Evolutionary conservation across 2,329 filamentous ascomycete species (phyloP).

Genomic region (Alternaria triticina): DNA sequence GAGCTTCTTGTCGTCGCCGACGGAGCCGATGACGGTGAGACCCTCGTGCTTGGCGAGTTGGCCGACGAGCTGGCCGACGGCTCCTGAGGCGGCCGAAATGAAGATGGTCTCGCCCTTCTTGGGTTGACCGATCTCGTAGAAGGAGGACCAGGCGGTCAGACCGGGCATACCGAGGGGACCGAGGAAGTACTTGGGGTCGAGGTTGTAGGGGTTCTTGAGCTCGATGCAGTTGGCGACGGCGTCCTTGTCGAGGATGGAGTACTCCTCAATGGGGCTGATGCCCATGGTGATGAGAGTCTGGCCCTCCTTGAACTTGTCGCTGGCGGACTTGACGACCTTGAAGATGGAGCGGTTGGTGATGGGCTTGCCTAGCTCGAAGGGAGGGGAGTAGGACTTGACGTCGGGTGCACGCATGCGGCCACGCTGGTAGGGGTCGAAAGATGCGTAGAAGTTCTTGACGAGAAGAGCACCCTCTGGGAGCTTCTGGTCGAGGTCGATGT

Average conservation of each 20-base stretch:
- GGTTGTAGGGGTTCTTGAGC: slow-evolving; percentile 71
- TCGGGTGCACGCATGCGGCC: slow-evolving; percentile 74
- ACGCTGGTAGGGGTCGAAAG: slow-evolving; percentile 85
- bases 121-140: slow-evolving; percentile 77
- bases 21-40: slow-evolving; percentile 78
- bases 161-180: slow-evolving; percentile 82
- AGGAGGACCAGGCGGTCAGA: slow-evolving; percentile 74
- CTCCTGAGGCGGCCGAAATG: slow-evolving; percentile 78
- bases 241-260: slow-evolving; percentile 63
- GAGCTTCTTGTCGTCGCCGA: slow-evolving; percentile 80
- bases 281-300: slow-evolving; percentile 66
- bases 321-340: slow-evolving; percentile 74
- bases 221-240: slow-evolving; percentile 56
- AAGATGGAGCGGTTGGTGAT: slow-evolving; percentile 69
- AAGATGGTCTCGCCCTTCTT: slow-evolving; percentile 83
- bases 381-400: slow-evolving; percentile 70
- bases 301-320: slow-evolving; percentile 66
- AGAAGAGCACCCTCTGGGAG: slow-evolving; percentile 69
- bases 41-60: slow-evolving; percentile 85
- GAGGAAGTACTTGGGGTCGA: slow-evolving; percentile 72
- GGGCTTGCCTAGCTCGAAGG: slow-evolving; percentile 67
- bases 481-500: slow-evolving; percentile 70
- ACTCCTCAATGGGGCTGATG: slow-evolving; percentile 70
- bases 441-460: slow-evolving; percentile 73
- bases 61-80: slow-evolving; percentile 82